These are phyloP conservation scores for Globisporangium sylvaticum DNA, from an alignment of 352 stramenopile species.

Conservation along the genomic window DNA sequence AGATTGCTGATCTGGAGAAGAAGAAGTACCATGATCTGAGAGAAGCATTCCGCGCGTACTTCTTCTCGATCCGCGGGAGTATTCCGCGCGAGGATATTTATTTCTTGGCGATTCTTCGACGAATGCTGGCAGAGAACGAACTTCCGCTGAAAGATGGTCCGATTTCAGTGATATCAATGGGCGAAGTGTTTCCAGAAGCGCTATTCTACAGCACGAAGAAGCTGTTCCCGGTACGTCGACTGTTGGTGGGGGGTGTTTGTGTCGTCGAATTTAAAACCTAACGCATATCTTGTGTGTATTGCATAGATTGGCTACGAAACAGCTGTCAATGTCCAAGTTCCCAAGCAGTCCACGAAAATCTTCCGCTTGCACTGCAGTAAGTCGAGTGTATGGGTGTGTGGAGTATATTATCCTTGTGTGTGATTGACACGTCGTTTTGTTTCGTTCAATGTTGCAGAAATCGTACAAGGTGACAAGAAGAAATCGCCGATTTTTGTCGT, in stretches of 20 bases:
- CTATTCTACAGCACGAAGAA: slow-evolving; percentile 76
- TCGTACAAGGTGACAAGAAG: slow-evolving; percentile 73
- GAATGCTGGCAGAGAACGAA: slow-evolving; percentile 42
- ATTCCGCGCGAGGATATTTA: slow-evolving; percentile 71
- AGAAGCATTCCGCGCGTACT: slow-evolving; percentile 46
- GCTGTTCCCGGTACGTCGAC: slow-evolving; percentile 57
- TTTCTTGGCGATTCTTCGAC: slow-evolving; percentile 60
- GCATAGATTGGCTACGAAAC: slow-evolving; percentile 59
- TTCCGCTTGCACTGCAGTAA: slow-evolving; percentile 57
- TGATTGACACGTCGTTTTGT: neutral
- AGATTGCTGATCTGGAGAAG: slow-evolving; percentile 34
- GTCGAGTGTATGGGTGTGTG: slow-evolving; percentile 6
- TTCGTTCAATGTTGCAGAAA: slow-evolving; percentile 35
- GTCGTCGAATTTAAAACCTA: neutral
- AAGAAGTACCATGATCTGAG: slow-evolving; percentile 43
- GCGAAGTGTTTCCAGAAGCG: slow-evolving; percentile 47
- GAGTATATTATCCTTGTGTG: neutral
- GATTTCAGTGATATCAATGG: slow-evolving; percentile 51
- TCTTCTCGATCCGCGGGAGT: slow-evolving; percentile 24
- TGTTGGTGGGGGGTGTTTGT: neutral
- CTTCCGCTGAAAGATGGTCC: slow-evolving; percentile 68
- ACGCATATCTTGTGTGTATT: slow-evolving; percentile 2
- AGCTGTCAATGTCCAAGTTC: slow-evolving; percentile 46
- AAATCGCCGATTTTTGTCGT: slow-evolving; percentile 80
- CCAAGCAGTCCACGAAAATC: slow-evolving; percentile 22